Percentiles rank a stretch among this genome's conserved stretches.
Evolutionary conservation across 78 protist genomes (phyloP).

Genomic region (Polysphondylium violaceum): DNA sequence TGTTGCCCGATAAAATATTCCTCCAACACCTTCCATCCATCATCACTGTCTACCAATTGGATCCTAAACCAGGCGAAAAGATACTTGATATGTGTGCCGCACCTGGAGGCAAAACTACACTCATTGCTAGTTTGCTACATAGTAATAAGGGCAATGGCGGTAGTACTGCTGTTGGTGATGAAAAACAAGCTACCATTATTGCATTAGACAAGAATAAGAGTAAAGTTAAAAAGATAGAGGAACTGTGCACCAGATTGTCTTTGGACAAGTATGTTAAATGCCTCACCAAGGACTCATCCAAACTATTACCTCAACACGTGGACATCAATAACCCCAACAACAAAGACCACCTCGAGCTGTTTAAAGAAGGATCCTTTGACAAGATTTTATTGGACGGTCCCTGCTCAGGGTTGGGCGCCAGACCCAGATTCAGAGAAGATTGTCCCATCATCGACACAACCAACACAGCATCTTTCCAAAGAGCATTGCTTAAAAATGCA

Average conservation of each 20-base stretch:
- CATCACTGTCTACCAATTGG: constrained; percentile 40
- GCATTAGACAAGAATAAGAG: constrained; percentile 96
- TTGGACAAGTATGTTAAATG: constrained; percentile 8
- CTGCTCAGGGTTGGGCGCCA: constrained; percentile 98
- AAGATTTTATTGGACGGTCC: constrained; percentile 99
- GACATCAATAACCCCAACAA: not conserved
- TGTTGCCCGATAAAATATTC: constrained; percentile 15
- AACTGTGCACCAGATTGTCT: constrained; percentile 49
- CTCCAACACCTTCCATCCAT: constrained; percentile 65
- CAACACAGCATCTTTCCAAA: constrained; percentile 89
- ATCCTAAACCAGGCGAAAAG: constrained; percentile 56
- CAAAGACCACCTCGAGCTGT: constrained; percentile 83
- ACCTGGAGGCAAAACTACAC: constrained; percentile 99
- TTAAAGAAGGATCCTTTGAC: constrained; percentile 90
- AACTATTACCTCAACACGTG: not conserved
- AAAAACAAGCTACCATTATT: constrained; percentile 93
- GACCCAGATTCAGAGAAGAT: constrained; percentile 92
- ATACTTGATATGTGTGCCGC: constrained; percentile 98
- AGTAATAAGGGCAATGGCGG: not conserved
- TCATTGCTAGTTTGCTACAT: constrained; percentile 96
- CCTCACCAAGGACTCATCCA: constrained; percentile 18
- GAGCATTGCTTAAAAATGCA: constrained; percentile 95
- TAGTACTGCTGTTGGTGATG: constrained; percentile 90
- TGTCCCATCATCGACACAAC: constrained; percentile 91
- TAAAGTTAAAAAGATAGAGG: constrained; percentile 66